phyloP scores from a whole-genome alignment of 352 stramenopile genomes.

The Elongisporangium prolatum region DNA sequence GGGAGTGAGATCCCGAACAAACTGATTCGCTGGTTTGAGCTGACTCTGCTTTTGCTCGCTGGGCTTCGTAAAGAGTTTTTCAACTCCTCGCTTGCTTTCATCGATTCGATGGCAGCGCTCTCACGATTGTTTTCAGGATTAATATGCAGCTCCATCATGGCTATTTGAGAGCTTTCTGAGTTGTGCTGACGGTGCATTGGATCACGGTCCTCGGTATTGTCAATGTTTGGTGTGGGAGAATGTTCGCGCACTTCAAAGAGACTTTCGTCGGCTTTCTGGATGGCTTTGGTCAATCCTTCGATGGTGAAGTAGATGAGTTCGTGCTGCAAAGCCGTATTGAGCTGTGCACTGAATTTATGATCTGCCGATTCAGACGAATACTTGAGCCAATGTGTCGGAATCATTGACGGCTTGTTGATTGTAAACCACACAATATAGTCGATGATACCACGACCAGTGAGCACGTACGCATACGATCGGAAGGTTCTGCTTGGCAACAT shows the following conservation, averaged over 20 bases:
- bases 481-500: constrained; percentile 55
- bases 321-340: constrained; percentile 83
- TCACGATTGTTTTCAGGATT: no score
- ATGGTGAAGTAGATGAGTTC: constrained; percentile 91
- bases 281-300: constrained; percentile 75
- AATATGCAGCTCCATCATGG: no score
- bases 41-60: no score
- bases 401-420: constrained; percentile 64
- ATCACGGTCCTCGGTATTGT: constrained; percentile 1
- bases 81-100: no score
- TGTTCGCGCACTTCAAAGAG: constrained; percentile 33
- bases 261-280: constrained; percentile 68
- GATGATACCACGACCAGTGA: constrained; percentile 59
- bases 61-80: no score
- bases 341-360: constrained; percentile 79
- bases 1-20: no score
- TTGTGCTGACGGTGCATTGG: background rate
- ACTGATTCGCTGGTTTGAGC: no score
- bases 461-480: constrained; percentile 56
- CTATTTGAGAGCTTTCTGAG: no score
- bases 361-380: constrained; percentile 76
- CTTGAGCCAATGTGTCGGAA: constrained; percentile 59
- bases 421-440: constrained; percentile 88
- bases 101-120: no score
- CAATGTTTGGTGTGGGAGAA: constrained; percentile 33